Evolutionary conservation across 179 eudicot genomes (phyloP).

Genomic region (Actinidia chinensis): DNA sequence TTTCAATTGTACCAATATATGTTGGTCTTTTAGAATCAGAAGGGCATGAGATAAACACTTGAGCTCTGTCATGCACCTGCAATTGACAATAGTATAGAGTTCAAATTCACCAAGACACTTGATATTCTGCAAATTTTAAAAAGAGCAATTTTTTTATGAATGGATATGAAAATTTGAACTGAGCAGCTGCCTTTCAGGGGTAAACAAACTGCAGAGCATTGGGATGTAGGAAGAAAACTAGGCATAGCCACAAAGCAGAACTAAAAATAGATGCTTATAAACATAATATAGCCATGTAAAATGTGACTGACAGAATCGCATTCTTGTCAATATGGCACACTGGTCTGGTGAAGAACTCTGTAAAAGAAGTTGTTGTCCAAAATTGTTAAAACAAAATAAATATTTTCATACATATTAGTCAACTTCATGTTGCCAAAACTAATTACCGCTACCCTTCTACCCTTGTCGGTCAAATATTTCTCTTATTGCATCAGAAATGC

Average conservation of each 20-base stretch:
- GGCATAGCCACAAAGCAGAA: neutral
- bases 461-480: neutral
- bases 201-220: neutral
- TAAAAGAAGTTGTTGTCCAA: neutral
- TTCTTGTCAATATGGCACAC: neutral
- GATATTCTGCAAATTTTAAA: neutral
- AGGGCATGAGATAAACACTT: constrained; percentile 69
- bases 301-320: neutral
- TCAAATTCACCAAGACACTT: neutral
- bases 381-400: neutral
- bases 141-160: neutral
- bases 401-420: neutral
- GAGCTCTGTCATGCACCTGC: constrained; percentile 98
- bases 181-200: neutral
- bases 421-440: neutral
- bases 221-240: neutral
- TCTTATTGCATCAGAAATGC: neutral
- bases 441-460: neutral
- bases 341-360: neutral
- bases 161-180: neutral
- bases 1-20: constrained; percentile 59
- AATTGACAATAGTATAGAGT: constrained; percentile 11
- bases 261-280: neutral
- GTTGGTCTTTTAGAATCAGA: constrained; percentile 44
- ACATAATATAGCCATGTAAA: neutral